phyloP scores from a whole-genome alignment of 176 grass and related monocot genomes.

The Phyllostachys edulis region DNA sequence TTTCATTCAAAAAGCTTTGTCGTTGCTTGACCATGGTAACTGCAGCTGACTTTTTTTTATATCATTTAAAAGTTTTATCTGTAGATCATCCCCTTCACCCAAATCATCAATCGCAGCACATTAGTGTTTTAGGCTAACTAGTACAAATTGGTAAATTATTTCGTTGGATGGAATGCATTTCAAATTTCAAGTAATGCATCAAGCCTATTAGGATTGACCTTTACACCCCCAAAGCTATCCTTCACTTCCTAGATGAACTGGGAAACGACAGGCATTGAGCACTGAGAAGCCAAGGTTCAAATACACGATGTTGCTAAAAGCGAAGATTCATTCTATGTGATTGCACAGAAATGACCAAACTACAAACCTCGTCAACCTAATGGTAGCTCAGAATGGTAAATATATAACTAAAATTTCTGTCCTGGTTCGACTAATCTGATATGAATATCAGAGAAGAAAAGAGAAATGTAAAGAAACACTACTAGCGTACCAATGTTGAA shows the following conservation, averaged over 20 bases:
- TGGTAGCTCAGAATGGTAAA: background rate
- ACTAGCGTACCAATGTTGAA: constrained; percentile 63
- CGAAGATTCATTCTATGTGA: background rate
- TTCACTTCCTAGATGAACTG: constrained; percentile 5
- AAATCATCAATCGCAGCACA: background rate
- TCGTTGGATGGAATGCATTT: background rate
- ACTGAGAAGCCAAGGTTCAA: background rate
- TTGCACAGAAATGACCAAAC: background rate
- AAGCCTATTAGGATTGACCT: constrained; percentile 2
- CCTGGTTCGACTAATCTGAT: background rate
- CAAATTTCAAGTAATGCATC: background rate
- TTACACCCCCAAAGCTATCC: background rate
- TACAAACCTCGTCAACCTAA: background rate
- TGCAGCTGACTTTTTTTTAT: background rate
- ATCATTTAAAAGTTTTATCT: background rate
- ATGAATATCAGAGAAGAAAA: background rate
- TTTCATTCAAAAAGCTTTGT: constrained; percentile 3
- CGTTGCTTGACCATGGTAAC: background rate
- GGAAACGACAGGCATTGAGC: background rate
- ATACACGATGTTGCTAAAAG: background rate
- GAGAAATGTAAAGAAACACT: background rate
- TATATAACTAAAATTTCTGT: background rate
- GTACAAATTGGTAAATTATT: background rate
- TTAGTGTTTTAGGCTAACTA: background rate
- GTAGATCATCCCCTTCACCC: background rate